A percentile compares a stretch with the other conserved stretches of the same genome.
Evolutionary conservation across 192 early-diverging fungal genomes (phyloP).

Genomic region (Coemansia sp.): DNA sequence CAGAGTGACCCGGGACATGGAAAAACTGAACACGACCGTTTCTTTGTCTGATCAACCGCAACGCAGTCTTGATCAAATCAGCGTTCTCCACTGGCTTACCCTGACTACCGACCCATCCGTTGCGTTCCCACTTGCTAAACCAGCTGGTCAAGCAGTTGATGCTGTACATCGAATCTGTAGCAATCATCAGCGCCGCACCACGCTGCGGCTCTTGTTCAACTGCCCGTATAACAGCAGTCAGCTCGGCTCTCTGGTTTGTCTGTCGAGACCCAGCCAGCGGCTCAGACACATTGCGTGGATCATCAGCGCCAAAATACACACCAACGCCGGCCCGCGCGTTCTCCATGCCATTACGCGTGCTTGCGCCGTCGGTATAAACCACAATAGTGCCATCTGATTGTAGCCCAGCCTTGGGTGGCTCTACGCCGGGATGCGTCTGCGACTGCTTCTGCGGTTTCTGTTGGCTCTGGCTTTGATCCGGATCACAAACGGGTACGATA

Average conservation of each 20-base stretch:
- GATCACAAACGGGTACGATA: too few relatives aligned
- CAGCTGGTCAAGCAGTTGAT: slow-evolving; percentile 24
- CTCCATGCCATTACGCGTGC: slow-evolving; percentile 66
- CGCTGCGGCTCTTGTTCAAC: slow-evolving; percentile 3
- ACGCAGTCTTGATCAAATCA: slow-evolving; percentile 70
- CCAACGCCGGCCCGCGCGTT: slow-evolving; percentile 78
- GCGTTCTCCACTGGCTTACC: slow-evolving; percentile 69
- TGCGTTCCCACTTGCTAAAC: slow-evolving; percentile 30
- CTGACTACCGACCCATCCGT: slow-evolving; percentile 61
- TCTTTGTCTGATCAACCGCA: slow-evolving; percentile 30
- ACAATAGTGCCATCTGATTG: slow-evolving; percentile 20
- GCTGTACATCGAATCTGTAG: slow-evolving; percentile 28
- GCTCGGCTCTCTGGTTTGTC: slow-evolving; percentile 38
- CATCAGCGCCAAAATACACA: slow-evolving; percentile 66
- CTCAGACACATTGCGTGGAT: slow-evolving; percentile 55
- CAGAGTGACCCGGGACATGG: slow-evolving; percentile 73
- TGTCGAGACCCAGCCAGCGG: slow-evolving; percentile 23
- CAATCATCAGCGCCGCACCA: slow-evolving; percentile 8
- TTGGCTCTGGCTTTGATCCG: too few relatives aligned
- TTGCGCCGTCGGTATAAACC: slow-evolving; percentile 84
- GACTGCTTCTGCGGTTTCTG: not conserved
- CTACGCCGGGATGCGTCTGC: not conserved
- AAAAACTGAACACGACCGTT: slow-evolving; percentile 27
- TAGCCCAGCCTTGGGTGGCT: not conserved
- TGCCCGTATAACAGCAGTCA: slow-evolving; percentile 22